Conservation (phyloP, 345 rosid genomes). For the Populus deltoides region DNA sequence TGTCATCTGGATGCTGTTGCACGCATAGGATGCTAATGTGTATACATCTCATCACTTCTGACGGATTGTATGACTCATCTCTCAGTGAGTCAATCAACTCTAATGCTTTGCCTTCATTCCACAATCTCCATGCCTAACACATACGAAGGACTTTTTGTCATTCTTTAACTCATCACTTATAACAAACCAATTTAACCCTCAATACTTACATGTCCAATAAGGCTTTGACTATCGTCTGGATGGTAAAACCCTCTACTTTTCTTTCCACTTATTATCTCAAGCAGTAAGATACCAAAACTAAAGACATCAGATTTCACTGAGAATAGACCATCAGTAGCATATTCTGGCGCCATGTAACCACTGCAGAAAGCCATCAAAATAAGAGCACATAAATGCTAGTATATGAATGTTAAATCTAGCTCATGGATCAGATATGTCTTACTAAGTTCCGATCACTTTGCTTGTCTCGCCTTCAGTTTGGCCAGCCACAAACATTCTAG, state of each 20-base stretch:
- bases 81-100: background rate
- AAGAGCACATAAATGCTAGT: background rate
- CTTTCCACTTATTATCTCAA: constrained; percentile 14
- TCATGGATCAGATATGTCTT: background rate
- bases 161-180: background rate
- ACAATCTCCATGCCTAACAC: constrained; percentile 2
- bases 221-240: background rate
- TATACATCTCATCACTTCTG: constrained; percentile 1
- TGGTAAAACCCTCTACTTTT: constrained; percentile 6
- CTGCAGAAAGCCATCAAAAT: background rate
- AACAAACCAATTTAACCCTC: background rate
- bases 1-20: constrained; percentile 3
- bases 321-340: constrained; percentile 12
- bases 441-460: constrained; percentile 9
- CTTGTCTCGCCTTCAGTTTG: constrained; percentile 16
- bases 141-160: background rate
- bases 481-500: background rate
- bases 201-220: constrained; percentile 9
- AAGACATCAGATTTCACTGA: constrained; percentile 15
- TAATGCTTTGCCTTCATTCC: background rate
- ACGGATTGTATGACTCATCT: background rate
- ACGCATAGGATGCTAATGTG: constrained; percentile 1
- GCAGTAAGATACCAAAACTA: constrained; percentile 13
- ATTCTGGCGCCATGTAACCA: constrained; percentile 15
- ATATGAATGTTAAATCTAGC: background rate